phyloP scores from a whole-genome alignment of 768 basidiomycete species.

The Lyophyllum decastes region DNA sequence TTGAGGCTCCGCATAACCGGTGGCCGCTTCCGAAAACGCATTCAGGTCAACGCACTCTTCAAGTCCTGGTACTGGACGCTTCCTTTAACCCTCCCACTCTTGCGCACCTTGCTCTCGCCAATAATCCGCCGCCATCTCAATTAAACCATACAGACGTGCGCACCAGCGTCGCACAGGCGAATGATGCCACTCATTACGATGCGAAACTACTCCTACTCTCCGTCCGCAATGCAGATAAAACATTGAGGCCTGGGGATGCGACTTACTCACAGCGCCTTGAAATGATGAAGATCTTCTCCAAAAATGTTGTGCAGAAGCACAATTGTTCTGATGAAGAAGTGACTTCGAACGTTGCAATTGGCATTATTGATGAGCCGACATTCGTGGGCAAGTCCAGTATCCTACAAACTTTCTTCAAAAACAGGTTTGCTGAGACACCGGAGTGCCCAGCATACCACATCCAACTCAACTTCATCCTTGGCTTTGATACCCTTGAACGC shows the following conservation, averaged over 20 bases:
- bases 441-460: slow-evolving; percentile 20
- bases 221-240: slow-evolving; percentile 86
- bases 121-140: slow-evolving; percentile 32
- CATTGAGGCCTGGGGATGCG: slow-evolving; percentile 68
- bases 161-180: background rate
- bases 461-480: slow-evolving; percentile 72
- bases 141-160: background rate
- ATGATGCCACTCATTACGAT: slow-evolving; percentile 45
- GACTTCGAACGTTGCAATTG: slow-evolving; percentile 66
- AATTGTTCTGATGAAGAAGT: slow-evolving; percentile 9
- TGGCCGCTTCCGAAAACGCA: slow-evolving; percentile 59
- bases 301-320: slow-evolving; percentile 35
- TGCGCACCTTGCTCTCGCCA: slow-evolving; percentile 80
- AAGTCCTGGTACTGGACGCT: slow-evolving; percentile 80
- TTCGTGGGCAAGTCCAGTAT: slow-evolving; percentile 80
- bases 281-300: slow-evolving; percentile 80
- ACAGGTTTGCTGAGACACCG: slow-evolving; percentile 28
- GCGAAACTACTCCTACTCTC: slow-evolving; percentile 81
- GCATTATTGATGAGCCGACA: slow-evolving; percentile 82
- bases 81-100: slow-evolving; percentile 92
- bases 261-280: slow-evolving; percentile 77
- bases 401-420: slow-evolving; percentile 53
- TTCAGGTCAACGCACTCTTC: background rate
- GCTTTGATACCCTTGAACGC: slow-evolving; percentile 84
- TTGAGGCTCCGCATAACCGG: slow-evolving; percentile 56